Evolutionary conservation across 768 basidiomycete species (phyloP), one percentile per base, ranked within the genome.

Genomic region (Trametes cubensis): DNA sequence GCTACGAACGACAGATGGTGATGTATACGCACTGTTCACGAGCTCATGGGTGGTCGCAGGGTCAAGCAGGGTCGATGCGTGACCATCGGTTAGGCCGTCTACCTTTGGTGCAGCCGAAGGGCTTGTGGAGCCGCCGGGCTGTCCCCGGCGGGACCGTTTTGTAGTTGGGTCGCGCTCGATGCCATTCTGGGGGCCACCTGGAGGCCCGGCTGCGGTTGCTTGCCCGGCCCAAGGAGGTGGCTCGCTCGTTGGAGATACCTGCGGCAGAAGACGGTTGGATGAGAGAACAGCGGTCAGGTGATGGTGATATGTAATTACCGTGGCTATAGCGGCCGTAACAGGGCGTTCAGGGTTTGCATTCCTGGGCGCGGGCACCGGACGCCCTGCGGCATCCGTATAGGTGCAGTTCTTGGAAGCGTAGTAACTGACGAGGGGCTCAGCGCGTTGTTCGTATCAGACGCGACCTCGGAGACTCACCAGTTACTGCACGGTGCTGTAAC

Each of bases 401-500:
- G 87, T 85, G 74, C 91, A 93, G 34, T 83, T 77, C 73, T 92
- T 92, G 66, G 87, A 88, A 61, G 91, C 90, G 72, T 87, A 93
- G 72, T 85, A 91, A 68, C 90, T 92, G 70, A 30, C 58, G 63
- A 30, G 49, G 20, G 51, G 58, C 70, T 60, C 51, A 60, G 13
- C 63, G 34, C 13, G 23, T 54, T 60, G 45, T 61, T 55, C 39
- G 30, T 55, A 30, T 21, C 52, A 63, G 58, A 41, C 13, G 48
- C 41, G 26, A 6, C 28, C 23, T 18, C 25, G 23, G 52, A 40
- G 49, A 67, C 76, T 53, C 65, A 90, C 89, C 90, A 92, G 70
- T 92, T 92, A 73, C 88, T 89, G 70, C 90, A 92, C 6, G 89
- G 89, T 11, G 87, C 88, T 89, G 73, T 50, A 61, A 6, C 23